Evolutionary conservation across 1,284 basidiomycete genomes (phyloP), one percentile per base, ranked within the genome.

Genomic region (Inonotus hispidus): DNA sequence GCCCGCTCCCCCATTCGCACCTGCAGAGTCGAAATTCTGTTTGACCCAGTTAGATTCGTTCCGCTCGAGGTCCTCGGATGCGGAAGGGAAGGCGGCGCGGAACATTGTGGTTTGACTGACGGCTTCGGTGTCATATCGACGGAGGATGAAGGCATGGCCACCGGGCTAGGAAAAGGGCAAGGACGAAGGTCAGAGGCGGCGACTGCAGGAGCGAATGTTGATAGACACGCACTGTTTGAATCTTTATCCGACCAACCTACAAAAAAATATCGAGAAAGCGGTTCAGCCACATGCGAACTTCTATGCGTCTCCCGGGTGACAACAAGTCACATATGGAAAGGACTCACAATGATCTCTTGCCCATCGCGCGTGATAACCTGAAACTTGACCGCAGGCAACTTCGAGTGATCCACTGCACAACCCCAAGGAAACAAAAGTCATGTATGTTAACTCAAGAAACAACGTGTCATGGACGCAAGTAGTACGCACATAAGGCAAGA

Each of bases 21-120:
- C 87, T 6, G 82, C 71, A 57, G 88, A 83, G 72, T 97, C 92
- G 74, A 84, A 92, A 67, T 79, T 83, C 27, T 87, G 82, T 70
- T 90, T 91, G 63, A 95, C 87, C 90, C 91, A 98, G 55, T 84
- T 81, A 67, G 92, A 84, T 75, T 99, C 96, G 35, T 76, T 77
- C 70, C 85, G 86, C 75, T 98, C 96, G 21, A 89, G 87, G 50
- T 82, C 80, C 2, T 93, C 92, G 35, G 80, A 77, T 0, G 95
- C 91, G 58, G 80, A 84, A 8, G 97, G 96, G 76, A 95, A 99
- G 0, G 95, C 94, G 27, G 95, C 93, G 67, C 94, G 92, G 80
- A 94, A 98, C 93, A 99, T 97, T 64, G 96, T 97, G 4, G 95
- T 97, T 19, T 96, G 87, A 63, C 92, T 94, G 74, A 99, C 84